Evolutionary conservation across 768 basidiomycete species (phyloP), one percentile per base, ranked within the genome.

Genomic region (Cystofilobasidium macerans): DNA sequence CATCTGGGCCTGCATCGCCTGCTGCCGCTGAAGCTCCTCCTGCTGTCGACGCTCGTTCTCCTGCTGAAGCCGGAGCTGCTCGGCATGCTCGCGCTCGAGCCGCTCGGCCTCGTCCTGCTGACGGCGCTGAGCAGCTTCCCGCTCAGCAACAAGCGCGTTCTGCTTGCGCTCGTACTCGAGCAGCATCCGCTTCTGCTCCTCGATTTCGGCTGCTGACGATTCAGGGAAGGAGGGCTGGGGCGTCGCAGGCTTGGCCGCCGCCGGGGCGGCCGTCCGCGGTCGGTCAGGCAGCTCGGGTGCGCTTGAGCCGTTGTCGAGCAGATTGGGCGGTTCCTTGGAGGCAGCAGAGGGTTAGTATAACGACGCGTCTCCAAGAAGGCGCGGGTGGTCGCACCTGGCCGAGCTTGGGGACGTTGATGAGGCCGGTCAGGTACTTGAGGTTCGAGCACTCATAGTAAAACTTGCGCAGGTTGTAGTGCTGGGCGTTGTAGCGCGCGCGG

Each of bases 361-460:
- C n/a, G 20, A 13, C 12, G 36, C 16, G 11, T 60, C 11, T 7
- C 12, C 14, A 33, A 61, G 26, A 35, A 32, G 36, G 40, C 18
- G 61, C 54, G 24, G 38, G 18, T 64, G 35, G 62, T 57, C 83
- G 47, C 72, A 90, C 91, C 73, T 88, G 85, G 53, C 91, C 94
- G 40, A 99, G 82, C 76, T 98, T 99, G 14, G 95, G 95, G 2
- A 99, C 93, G 75, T 98, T 99, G 73, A 98, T 95, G 36, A 99
- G 82, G 53, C 93, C 89, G 13, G 95, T 99, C 61, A 99, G 78
- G 77, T 95, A 99, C 76, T 95, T 97, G 70, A 99, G 83, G 78
- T 98, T 98, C 13, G 92, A 95, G 75, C 95, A 99, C 75, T 99
- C 95, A 75, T 98, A 98, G 79, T 98, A 98, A 78, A 95, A 99